A percentile compares a stretch with the other conserved stretches of the same genome.
Evolutionary conservation across 208 protist genomes (phyloP).

Genomic region (Phytomonas sp.): DNA sequence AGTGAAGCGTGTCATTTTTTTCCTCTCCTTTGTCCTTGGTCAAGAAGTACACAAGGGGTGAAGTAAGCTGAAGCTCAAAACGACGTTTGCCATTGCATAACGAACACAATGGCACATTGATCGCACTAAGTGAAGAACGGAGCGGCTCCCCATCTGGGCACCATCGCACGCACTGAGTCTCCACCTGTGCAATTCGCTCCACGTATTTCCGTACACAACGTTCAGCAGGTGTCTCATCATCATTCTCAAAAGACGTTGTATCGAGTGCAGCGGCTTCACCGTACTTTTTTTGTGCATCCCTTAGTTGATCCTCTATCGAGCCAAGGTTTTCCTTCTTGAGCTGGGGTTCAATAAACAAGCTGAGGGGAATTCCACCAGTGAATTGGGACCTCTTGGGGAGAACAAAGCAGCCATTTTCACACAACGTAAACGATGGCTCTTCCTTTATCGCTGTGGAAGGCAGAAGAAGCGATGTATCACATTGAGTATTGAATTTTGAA

Average conservation of each 20-base stretch:
- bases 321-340: constrained; percentile 21
- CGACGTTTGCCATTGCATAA: constrained; percentile 39
- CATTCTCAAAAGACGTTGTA: constrained; percentile 53
- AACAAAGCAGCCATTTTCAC: background rate
- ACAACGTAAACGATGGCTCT: background rate
- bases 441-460: background rate
- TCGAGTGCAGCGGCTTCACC: constrained; percentile 48
- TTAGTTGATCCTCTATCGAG: constrained; percentile 43
- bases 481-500: background rate
- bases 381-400: constrained; percentile 22
- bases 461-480: background rate
- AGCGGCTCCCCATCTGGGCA: constrained; percentile 57
- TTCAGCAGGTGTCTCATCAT: constrained; percentile 62
- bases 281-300: constrained; percentile 36
- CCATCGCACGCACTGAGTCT: constrained; percentile 84
- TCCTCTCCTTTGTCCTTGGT: constrained; percentile 46
- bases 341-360: constrained; percentile 57
- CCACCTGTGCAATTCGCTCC: constrained; percentile 46
- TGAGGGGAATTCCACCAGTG: constrained; percentile 43
- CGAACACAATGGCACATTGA: constrained; percentile 39
- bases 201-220: constrained; percentile 68
- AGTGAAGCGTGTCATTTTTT: constrained; percentile 58
- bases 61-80: constrained; percentile 81
- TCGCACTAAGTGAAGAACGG: constrained; percentile 20
- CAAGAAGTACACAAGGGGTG: constrained; percentile 74